Evolutionary conservation across 305 asterid species (phyloP).

Genomic region (Solanum hybrid): DNA sequence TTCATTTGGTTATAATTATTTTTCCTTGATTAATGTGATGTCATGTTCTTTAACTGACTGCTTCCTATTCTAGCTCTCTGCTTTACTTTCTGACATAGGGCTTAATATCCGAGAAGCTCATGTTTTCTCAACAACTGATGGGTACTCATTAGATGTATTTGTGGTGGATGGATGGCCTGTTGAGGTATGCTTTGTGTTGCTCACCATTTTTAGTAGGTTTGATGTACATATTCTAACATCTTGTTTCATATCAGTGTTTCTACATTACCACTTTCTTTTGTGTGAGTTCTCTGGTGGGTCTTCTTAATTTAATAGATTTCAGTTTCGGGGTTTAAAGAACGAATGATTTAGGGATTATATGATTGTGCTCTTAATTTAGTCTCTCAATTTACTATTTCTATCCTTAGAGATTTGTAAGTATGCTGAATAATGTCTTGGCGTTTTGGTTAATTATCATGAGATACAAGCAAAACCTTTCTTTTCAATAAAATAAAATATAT

Average conservation of each 20-base stretch:
- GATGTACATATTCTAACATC: not conserved
- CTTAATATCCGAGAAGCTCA: constrained; percentile 98
- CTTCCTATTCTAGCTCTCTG: constrained; percentile 66
- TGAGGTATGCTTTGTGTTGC: constrained; percentile 49
- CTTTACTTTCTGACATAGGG: constrained; percentile 89
- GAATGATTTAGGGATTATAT: not conserved
- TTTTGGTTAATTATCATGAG: not conserved
- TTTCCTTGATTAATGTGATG: not conserved
- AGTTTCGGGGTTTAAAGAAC: not conserved
- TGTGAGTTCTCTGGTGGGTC: not conserved
- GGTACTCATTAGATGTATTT: constrained; percentile 84
- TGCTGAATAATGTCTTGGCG: not conserved
- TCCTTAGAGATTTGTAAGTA: not conserved
- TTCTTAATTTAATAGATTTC: not conserved
- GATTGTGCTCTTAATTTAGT: not conserved
- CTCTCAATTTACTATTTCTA: not conserved
- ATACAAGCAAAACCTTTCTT: not conserved
- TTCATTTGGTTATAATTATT: not conserved
- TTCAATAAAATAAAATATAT: not conserved
- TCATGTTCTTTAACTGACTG: constrained; percentile 1
- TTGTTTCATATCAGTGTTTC: not conserved
- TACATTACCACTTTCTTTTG: not conserved
- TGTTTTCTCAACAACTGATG: constrained; percentile 87
- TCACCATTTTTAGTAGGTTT: constrained; percentile 8
- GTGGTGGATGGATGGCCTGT: constrained; percentile 94